Evolutionary conservation across 768 basidiomycete genomes (phyloP), one percentile per base, ranked within the genome.

Genomic region (Holtermannia corniformis): DNA sequence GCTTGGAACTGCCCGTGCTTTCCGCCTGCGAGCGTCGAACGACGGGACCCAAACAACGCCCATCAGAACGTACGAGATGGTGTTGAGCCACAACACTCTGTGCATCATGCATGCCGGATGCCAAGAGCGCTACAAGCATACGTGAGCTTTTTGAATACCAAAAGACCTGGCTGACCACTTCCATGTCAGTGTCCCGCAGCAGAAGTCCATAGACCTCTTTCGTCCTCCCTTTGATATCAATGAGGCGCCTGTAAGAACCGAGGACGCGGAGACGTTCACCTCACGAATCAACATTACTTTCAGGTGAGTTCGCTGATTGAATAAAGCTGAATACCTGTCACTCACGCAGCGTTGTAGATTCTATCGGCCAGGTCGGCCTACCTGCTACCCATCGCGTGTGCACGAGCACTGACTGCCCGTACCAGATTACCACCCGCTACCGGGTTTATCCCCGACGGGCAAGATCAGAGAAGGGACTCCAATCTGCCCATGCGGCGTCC

Each of bases 111-210:
- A 71, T 45, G 68, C 63, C 3, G 70, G 71, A 0, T 68, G 66
- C 49, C 72, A 73, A 49, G 72, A 73, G 51, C 49, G 64, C 11
- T 73, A 54, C 61, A 72, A 73, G 47, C 72, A 73, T 55, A 65
- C 66, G 50, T 68, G 47, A 61, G 66, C 26, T 22, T 43, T 20
- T 10, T 40, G 41, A 16, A 44, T 44, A 23, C 19, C 32, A 11
- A 19, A 5, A 19, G 37, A 40, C 19, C 26, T 7, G 21, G 44
- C 23, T 24, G 44, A 16, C 27, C 4, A 11, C 21, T 5, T 32
- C 12, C 4, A 23, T 20, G 20, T 24, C 37, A 68, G 66, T 32
- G 63, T 73, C 14, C 68, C 71, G 1, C 56, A 62, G 4, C 64
- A 66, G 26, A 66, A 66, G 50, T 60, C 66, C 0, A 45, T 72